These are phyloP conservation scores for Actinomortierella ambigua DNA, from an alignment of 371 early-diverging fungal genomes.

Conservation along the genomic window DNA sequence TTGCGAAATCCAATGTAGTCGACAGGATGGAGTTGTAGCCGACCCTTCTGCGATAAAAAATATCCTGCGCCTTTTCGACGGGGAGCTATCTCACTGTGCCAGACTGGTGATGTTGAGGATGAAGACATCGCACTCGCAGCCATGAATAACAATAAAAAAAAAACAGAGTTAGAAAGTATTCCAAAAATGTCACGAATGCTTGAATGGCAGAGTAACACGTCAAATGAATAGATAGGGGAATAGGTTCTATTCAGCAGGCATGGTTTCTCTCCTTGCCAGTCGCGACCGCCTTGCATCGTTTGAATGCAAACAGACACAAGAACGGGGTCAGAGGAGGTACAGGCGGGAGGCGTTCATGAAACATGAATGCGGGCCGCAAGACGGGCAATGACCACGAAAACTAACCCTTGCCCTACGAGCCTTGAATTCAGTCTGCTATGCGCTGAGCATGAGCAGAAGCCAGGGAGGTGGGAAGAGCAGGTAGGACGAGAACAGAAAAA, in stretches of 20 bases:
- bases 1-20: constrained; percentile 5
- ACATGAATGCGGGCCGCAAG: constrained; percentile 11
- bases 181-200: too few relatives aligned
- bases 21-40: constrained; percentile 5
- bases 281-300: constrained; percentile 10
- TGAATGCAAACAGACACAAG: neutral
- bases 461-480: constrained; percentile 10
- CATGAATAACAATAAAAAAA: too few relatives aligned
- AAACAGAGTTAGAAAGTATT: too few relatives aligned
- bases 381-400: constrained; percentile 17
- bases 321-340: too few relatives aligned
- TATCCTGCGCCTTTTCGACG: constrained; percentile 9
- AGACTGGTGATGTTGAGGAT: neutral
- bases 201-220: too few relatives aligned
- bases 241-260: neutral
- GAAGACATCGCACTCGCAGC: neutral
- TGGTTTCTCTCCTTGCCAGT: constrained; percentile 12
- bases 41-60: constrained; percentile 8
- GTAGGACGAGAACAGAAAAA: too few relatives aligned
- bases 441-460: constrained; percentile 2
- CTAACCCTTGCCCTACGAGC: constrained; percentile 6
- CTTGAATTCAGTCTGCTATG: constrained; percentile 9
- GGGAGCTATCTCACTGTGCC: neutral
- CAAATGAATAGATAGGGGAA: neutral
- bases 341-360: too few relatives aligned